Evolutionary conservation across 2,329 filamentous ascomycete species (phyloP), one percentile per base, ranked within the genome.

Genomic region (Botrytis galanthina): DNA sequence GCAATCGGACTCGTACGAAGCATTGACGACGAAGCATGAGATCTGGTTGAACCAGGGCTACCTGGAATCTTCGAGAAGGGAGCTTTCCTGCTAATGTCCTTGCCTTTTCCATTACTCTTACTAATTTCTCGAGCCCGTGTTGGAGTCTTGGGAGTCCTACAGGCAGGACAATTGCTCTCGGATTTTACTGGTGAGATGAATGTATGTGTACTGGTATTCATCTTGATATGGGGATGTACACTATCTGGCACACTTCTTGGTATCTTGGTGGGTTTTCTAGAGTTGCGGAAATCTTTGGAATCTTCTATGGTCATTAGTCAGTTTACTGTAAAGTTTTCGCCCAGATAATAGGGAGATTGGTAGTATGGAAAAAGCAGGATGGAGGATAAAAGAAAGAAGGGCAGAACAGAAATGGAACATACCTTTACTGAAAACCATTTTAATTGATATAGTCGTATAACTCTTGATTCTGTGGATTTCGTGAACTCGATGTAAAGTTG

Each of bases 311-410:
- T 35, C 3, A 1, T 67, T 39, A 39, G 44, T 37, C n/a, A 37
- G 7, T 20, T 37, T 37, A 2, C 18, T 22, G 7, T 26, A 8
- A 29, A n/a, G 5, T 4, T 37, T 3, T 12, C 20, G 35, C 14
- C 6, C 5, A 44, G 16, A 35, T 12, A 7, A 32, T 22, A 18
- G 3, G 5, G 14, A n/a, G 5, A 37, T 26, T 18, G 5, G 4
- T 29, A 29, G 14, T 18, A 18, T 18, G 8, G 2, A 1, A 5
- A 26, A 1, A 37, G 1, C 0, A 18, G 37, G 26, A 51, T n/a
- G 26, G 5, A 51, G n/a, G 26, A 51, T 6, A 5, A 7, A 39
- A 42, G 2, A 2, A 4, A 4, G 0, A 1, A n/a, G 2, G 2
- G 26, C 3, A 29, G 37, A 42, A 51, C 3, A 9, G 10, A 18